A percentile compares a stretch with the other conserved stretches of the same genome.
Evolutionary conservation across 2,329 filamentous ascomycete genomes (phyloP).

Genomic region (Exophiala sideris): DNA sequence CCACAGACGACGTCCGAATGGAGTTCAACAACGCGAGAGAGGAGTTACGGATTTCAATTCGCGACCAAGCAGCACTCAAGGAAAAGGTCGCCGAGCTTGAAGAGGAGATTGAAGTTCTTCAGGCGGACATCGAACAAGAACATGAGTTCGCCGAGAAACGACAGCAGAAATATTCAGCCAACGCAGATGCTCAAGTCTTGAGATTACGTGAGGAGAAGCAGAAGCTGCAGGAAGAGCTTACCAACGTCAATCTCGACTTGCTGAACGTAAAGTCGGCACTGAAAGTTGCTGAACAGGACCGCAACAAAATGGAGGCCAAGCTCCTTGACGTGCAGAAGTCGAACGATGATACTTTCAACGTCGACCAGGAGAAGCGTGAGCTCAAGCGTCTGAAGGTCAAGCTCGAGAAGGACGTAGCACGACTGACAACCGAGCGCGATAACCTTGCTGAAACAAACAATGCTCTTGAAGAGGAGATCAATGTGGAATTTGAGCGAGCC

Average conservation of each 20-base stretch:
- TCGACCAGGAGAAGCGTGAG: constrained; percentile 68
- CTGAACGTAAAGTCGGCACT: constrained; percentile 56
- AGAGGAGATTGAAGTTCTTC: constrained; percentile 72
- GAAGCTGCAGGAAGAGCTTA: constrained; percentile 60
- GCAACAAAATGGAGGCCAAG: constrained; percentile 63
- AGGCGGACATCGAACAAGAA: constrained; percentile 63
- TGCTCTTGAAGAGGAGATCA: constrained; percentile 60
- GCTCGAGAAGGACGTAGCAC: constrained; percentile 64
- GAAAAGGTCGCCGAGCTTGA: constrained; percentile 68
- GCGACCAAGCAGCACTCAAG: constrained; percentile 59
- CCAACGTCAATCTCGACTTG: constrained; percentile 58
- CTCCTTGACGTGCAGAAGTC: constrained; percentile 55
- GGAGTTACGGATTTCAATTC: constrained; percentile 65
- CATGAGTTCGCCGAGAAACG: constrained; percentile 58
- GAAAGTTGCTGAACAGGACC: constrained; percentile 60
- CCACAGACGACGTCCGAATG: constrained; percentile 61
- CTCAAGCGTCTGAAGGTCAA: constrained; percentile 65
- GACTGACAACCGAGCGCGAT: constrained; percentile 63
- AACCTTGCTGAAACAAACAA: constrained; percentile 56
- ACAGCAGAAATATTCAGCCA: constrained; percentile 56
- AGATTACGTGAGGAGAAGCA: constrained; percentile 60
- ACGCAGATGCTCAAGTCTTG: constrained; percentile 57
- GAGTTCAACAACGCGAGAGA: constrained; percentile 66
- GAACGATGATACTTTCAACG: constrained; percentile 55
- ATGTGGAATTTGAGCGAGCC: constrained; percentile 64